These are phyloP conservation scores for Aspergillus glaucus DNA, from an alignment of 2,329 filamentous ascomycete genomes.

Conservation along the genomic window DNA sequence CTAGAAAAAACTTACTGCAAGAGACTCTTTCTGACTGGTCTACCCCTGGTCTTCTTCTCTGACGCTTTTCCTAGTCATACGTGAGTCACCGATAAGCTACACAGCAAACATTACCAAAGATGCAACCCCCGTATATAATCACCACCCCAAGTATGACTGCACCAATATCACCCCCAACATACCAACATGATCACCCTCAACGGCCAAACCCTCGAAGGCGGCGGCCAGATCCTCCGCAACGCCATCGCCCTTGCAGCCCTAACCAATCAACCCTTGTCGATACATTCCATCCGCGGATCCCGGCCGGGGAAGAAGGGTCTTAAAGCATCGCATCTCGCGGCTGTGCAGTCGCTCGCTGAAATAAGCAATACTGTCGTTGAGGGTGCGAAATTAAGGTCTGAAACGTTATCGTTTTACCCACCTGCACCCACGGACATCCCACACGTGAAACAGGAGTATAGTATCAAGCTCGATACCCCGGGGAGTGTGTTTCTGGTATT, in stretches of 20 bases:
- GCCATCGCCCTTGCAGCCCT: conserved; percentile 51
- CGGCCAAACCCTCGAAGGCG: conserved; percentile 55
- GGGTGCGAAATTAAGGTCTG: conserved; percentile 30
- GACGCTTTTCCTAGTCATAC: too few relatives aligned
- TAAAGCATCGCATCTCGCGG: conserved; percentile 53
- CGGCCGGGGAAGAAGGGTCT: conserved; percentile 44
- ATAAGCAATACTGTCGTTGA: conserved; percentile 41
- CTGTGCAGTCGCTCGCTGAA: conserved; percentile 47
- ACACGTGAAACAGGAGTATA: conserved; percentile 28
- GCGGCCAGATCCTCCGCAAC: conserved; percentile 55
- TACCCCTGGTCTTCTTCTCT: too few relatives aligned
- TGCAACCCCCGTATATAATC: too few relatives aligned
- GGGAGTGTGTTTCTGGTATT: conserved; percentile 52
- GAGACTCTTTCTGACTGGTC: too few relatives aligned
- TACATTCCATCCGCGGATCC: conserved; percentile 51
- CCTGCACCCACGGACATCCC: conserved; percentile 1
- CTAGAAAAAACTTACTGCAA: too few relatives aligned
- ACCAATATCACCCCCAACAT: neutral
- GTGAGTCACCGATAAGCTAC: too few relatives aligned
- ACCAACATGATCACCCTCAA: conserved; percentile 37
- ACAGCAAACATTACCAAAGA: too few relatives aligned
- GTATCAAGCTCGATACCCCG: conserved; percentile 42
- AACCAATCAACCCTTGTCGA: conserved; percentile 45
- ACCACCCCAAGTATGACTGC: too few relatives aligned
- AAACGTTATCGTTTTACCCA: conserved; percentile 29